Percentiles rank a stretch among this genome's conserved stretches.
Conservation (phyloP, 2,329 filamentous ascomycete species). For the Cercospora berteroae region DNA sequence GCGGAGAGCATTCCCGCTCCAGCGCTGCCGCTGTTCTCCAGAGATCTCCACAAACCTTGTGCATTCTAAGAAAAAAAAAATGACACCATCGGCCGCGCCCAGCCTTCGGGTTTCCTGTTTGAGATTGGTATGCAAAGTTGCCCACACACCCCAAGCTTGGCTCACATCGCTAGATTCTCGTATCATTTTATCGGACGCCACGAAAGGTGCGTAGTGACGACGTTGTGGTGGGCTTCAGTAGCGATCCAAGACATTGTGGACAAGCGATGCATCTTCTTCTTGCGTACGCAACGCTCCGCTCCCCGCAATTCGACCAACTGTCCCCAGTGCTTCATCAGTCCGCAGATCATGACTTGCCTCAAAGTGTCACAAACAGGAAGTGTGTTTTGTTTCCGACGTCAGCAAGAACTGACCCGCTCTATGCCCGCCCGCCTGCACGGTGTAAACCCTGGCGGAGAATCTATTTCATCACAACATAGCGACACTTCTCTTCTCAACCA, state of each 20-base stretch:
- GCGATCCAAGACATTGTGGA: neutral
- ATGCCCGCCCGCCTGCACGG: neutral
- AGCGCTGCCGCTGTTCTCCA: neutral
- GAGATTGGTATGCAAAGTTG: neutral
- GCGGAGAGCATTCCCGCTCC: neutral
- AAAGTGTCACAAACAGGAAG: neutral
- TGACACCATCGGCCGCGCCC: conserved; percentile 4
- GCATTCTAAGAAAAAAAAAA: neutral
- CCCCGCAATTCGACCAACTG: neutral
- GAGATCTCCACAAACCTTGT: neutral
- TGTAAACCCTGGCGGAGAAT: neutral
- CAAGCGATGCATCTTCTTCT: neutral
- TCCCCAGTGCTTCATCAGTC: neutral
- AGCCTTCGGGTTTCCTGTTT: conserved; percentile 11
- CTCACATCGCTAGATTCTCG: conserved; percentile 12
- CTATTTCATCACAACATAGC: neutral
- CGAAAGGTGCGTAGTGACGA: neutral
- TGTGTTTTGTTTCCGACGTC: neutral
- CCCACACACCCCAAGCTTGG: neutral
- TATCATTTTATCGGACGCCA: conserved; percentile 7
- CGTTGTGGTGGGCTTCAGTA: neutral
- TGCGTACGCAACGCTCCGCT: neutral
- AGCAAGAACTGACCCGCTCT: neutral
- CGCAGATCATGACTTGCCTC: neutral
- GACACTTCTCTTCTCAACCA: neutral